phyloP scores from a whole-genome alignment of 768 basidiomycete species.

The Boletellus sp. region DNA sequence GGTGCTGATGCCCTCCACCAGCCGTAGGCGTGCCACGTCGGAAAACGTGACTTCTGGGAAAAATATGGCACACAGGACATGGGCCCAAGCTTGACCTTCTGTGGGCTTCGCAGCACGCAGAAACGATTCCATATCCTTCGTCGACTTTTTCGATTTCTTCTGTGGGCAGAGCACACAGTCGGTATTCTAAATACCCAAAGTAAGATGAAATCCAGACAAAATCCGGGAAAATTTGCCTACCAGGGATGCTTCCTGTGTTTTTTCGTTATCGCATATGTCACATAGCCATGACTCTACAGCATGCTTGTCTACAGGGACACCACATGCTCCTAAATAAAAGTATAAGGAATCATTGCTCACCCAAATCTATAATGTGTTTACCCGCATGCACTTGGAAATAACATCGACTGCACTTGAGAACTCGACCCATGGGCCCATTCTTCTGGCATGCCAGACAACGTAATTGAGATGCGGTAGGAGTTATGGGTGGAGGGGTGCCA shows the following conservation, averaged over 20 bases:
- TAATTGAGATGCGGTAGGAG: conserved; percentile 52
- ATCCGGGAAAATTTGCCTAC: conserved; percentile 39
- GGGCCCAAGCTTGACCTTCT: conserved; percentile 91
- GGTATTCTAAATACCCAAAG: conserved; percentile 50
- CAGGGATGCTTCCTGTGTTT: conserved; percentile 74
- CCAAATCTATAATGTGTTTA: conserved; percentile 20
- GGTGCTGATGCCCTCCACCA: conserved; percentile 83
- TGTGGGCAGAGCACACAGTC: conserved; percentile 85
- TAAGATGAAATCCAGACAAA: neutral
- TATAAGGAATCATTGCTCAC: conserved; percentile 3
- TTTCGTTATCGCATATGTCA: conserved; percentile 84
- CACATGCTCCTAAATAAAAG: conserved; percentile 52
- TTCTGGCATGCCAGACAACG: conserved; percentile 75
- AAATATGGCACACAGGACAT: conserved; percentile 86
- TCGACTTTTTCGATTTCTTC: conserved; percentile 29
- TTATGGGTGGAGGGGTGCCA: conserved; percentile 60
- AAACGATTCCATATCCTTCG: conserved; percentile 57
- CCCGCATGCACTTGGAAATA: conserved; percentile 78
- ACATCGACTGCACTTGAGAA: conserved; percentile 80
- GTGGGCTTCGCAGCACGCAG: conserved; percentile 83
- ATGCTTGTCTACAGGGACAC: conserved; percentile 61
- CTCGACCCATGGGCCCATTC: conserved; percentile 70
- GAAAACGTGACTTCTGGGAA: conserved; percentile 81
- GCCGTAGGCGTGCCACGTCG: conserved; percentile 64
- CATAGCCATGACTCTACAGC: conserved; percentile 77